Conservation (phyloP, 192 early-diverging fungal genomes). For the Oehlia diaphana region DNA sequence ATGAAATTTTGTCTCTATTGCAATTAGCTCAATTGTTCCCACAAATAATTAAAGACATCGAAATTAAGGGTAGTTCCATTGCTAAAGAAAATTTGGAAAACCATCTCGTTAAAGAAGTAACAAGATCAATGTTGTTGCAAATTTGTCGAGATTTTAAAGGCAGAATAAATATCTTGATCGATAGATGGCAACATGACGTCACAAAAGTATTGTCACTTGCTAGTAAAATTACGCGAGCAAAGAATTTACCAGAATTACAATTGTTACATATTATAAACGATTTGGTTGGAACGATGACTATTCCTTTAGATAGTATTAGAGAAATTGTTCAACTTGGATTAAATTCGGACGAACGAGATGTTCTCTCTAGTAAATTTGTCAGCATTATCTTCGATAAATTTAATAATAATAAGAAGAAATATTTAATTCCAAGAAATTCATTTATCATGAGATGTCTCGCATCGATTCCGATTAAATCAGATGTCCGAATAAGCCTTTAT, state of each 20-base stretch:
- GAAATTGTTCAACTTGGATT: neutral
- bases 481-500: constrained; percentile 1
- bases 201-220: constrained; percentile 17
- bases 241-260: neutral
- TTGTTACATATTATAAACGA: constrained; percentile 24
- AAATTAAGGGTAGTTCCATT: neutral
- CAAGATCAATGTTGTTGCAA: neutral
- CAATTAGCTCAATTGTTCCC: constrained; percentile 13
- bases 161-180: neutral
- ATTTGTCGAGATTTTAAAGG: neutral
- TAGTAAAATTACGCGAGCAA: neutral
- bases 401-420: neutral
- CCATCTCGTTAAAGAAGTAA: neutral
- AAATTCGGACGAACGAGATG: neutral
- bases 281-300: constrained; percentile 1
- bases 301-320: neutral
- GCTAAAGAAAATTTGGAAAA: neutral
- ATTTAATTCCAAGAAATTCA: neutral
- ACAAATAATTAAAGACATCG: neutral
- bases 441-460: constrained; percentile 16
- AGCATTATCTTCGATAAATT: neutral
- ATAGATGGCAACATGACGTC: neutral
- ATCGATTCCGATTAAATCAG: neutral
- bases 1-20: constrained; percentile 4
- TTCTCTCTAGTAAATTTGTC: constrained; percentile 7